Evolutionary conservation across 305 asterid species (phyloP).

Genomic region (Coffea humblotiana): DNA sequence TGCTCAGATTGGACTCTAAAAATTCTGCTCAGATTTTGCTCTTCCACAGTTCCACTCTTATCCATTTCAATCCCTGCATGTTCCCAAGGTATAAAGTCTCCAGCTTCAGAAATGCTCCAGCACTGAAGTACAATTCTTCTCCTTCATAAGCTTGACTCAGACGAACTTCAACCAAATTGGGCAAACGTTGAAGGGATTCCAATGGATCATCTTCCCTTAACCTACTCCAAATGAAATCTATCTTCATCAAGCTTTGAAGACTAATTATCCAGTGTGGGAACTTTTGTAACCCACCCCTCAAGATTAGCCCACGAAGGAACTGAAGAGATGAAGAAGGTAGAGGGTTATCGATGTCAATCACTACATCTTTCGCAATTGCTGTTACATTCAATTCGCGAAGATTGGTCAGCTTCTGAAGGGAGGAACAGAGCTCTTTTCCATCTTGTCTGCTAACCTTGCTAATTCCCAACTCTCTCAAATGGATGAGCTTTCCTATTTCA

Average conservation of each 20-base stretch:
- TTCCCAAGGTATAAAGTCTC: neutral
- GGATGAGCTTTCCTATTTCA: constrained; percentile 15
- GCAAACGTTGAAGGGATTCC: constrained; percentile 24
- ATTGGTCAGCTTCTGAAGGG: constrained; percentile 13
- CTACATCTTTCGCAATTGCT: neutral
- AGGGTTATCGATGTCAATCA: no score
- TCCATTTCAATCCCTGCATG: constrained; percentile 4
- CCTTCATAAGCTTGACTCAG: constrained; percentile 22
- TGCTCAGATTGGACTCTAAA: no score
- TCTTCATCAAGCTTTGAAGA: constrained; percentile 17
- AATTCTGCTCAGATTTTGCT: no score
- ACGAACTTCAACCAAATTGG: constrained; percentile 9
- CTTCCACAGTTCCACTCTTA: neutral
- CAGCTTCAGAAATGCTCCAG: constrained; percentile 25
- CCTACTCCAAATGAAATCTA: constrained; percentile 1
- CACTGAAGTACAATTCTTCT: constrained; percentile 17
- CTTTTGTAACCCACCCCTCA: no score
- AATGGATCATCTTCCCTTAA: constrained; percentile 22
- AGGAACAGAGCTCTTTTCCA: constrained; percentile 20
- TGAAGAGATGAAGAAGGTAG: no score
- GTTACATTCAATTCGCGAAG: constrained; percentile 11
- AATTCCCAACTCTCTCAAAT: constrained; percentile 13
- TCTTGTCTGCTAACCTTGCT: constrained; percentile 19
- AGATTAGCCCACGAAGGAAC: no score
- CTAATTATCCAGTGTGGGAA: constrained; percentile 28